Conservation (phyloP, 768 basidiomycete genomes). For the Wakefieldia striispora region DNA sequence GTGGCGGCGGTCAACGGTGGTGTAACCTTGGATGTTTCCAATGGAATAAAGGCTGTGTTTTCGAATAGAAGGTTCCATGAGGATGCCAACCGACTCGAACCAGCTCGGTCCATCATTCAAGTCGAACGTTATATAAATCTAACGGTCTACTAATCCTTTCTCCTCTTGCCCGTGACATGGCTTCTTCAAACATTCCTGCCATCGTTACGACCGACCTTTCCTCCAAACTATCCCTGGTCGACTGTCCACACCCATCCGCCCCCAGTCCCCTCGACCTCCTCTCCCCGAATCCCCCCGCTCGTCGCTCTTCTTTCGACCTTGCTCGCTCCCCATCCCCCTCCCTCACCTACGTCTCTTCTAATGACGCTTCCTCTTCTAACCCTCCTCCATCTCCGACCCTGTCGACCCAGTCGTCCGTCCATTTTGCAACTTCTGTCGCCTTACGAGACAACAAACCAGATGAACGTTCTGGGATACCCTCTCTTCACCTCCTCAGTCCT, state of each 20-base stretch:
- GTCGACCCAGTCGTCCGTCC: conserved; percentile 60
- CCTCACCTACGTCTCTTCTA: conserved; percentile 34
- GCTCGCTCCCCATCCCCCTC: conserved; percentile 31
- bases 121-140: conserved; percentile 6
- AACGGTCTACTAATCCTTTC: background rate
- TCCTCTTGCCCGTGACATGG: conserved; percentile 14
- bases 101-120: background rate
- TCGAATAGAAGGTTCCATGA: conserved; percentile 28
- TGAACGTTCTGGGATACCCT: conserved; percentile 48
- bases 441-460: conserved; percentile 72
- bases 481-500: conserved; percentile 49
- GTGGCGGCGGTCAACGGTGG: conserved; percentile 13
- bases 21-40: conserved; percentile 10
- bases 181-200: conserved; percentile 29
- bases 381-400: conserved; percentile 76
- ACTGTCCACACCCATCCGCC: background rate
- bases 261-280: conserved; percentile 17
- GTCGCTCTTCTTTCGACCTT: conserved; percentile 31
- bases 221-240: conserved; percentile 26
- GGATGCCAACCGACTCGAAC: background rate
- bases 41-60: conserved; percentile 29
- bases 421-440: conserved; percentile 53
- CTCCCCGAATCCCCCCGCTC: conserved; percentile 17
- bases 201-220: conserved; percentile 37
- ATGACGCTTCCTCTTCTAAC: conserved; percentile 40